Conservation (phyloP, 2,329 filamentous ascomycete genomes). For the Ophiostoma fasciatum region DNA sequence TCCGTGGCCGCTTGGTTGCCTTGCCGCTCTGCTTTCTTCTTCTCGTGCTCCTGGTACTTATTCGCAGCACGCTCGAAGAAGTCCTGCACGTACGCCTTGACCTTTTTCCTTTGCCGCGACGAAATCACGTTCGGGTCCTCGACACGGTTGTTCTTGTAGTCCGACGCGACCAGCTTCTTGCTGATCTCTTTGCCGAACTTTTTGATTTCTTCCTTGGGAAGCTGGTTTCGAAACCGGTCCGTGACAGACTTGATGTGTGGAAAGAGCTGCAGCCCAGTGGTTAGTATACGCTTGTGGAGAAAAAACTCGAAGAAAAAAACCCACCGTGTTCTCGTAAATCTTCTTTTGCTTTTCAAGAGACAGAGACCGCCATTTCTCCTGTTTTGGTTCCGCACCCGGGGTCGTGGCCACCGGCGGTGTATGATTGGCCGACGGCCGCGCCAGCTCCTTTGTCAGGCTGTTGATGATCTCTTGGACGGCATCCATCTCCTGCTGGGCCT, state of each 20-base stretch:
- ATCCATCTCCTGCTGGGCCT: slow-evolving; percentile 48
- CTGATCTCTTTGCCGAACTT: slow-evolving; percentile 51
- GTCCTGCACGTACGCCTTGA: slow-evolving; percentile 71
- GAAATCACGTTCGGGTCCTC: slow-evolving; percentile 60
- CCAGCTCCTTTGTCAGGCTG: slow-evolving; percentile 58
- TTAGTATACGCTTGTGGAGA: background rate
- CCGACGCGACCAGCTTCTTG: slow-evolving; percentile 81
- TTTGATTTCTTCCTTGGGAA: slow-evolving; percentile 64
- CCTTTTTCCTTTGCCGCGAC: slow-evolving; percentile 64
- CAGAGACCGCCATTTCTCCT: slow-evolving; percentile 56
- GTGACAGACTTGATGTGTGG: slow-evolving; percentile 75
- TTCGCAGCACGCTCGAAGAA: slow-evolving; percentile 76
- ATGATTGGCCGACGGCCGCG: slow-evolving; percentile 37
- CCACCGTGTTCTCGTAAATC: slow-evolving; percentile 83
- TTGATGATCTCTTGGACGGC: slow-evolving; percentile 75
- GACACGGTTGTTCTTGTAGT: slow-evolving; percentile 83
- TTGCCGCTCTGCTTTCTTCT: slow-evolving; percentile 37
- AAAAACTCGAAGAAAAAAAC: slow-evolving; percentile 17
- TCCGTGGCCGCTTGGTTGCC: background rate
- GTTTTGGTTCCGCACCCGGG: slow-evolving; percentile 41
- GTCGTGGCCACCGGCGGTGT: slow-evolving; percentile 48
- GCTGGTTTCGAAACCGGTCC: slow-evolving; percentile 73
- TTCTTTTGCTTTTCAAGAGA: slow-evolving; percentile 82
- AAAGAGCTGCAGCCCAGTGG: slow-evolving; percentile 49
- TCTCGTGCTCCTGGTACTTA: slow-evolving; percentile 57